Evolutionary conservation across 805 yeast species (phyloP).

Genomic region (Sugiyamaella mastotermitis): DNA sequence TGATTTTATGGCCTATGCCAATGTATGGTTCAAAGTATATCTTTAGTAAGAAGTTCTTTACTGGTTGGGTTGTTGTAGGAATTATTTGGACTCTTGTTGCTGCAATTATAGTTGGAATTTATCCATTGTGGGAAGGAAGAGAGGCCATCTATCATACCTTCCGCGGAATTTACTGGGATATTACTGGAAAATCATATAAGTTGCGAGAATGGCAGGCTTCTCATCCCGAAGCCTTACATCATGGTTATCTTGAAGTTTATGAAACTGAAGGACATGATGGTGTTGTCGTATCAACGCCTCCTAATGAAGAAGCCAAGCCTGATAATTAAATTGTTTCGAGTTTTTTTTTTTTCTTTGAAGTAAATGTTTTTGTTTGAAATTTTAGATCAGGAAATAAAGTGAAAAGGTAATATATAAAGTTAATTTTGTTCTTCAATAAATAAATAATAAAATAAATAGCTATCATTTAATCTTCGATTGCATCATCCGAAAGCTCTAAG

Average conservation of each 20-base stretch:
- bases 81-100: conserved; percentile 68
- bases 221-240: conserved; percentile 68
- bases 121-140: conserved; percentile 73
- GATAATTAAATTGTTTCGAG: too few relatives aligned
- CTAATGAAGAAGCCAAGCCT: too few relatives aligned
- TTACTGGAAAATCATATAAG: conserved; percentile 68
- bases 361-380: too few relatives aligned
- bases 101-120: conserved; percentile 50
- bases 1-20: conserved; percentile 90
- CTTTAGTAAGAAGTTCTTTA: conserved; percentile 69
- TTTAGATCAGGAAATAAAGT: too few relatives aligned
- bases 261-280: background rate
- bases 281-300: too few relatives aligned
- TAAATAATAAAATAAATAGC: too few relatives aligned
- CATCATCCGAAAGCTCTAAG: too few relatives aligned
- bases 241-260: conserved; percentile 2
- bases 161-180: conserved; percentile 84
- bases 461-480: too few relatives aligned
- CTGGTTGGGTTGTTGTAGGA: conserved; percentile 83
- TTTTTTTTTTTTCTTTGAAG: too few relatives aligned
- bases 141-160: conserved; percentile 54
- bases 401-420: too few relatives aligned
- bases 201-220: conserved; percentile 67
- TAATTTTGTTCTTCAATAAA: too few relatives aligned
- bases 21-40: conserved; percentile 79